Evolutionary conservation across 164 flowering plant species (phyloP).

Genomic region (Magnolia officinalis): DNA sequence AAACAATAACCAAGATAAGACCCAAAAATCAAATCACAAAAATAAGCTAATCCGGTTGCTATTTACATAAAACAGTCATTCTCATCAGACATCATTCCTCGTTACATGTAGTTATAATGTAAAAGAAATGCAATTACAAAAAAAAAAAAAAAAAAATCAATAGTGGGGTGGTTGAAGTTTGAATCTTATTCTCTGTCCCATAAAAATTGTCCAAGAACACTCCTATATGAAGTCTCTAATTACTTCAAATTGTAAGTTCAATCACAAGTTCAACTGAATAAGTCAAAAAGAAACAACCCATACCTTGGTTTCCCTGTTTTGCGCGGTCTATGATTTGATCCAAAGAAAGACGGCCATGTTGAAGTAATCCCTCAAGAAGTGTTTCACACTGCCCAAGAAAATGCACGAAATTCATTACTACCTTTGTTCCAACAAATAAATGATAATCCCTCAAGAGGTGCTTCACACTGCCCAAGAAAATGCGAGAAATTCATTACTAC

Average conservation of each 20-base stretch:
- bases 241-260: background rate
- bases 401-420: background rate
- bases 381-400: slow-evolving; percentile 42
- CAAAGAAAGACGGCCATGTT: slow-evolving; percentile 85
- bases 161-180: background rate
- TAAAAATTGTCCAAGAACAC: background rate
- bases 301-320: slow-evolving; percentile 30
- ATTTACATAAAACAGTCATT: background rate
- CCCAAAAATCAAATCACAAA: background rate
- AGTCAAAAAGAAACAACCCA: slow-evolving; percentile 5
- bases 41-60: too few species aligned
- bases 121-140: background rate
- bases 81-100: background rate
- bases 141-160: too few species aligned
- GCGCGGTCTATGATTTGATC: slow-evolving; percentile 54
- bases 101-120: background rate
- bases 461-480: slow-evolving; percentile 41
- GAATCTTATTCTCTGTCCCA: background rate
- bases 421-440: too few species aligned
- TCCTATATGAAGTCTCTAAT: background rate
- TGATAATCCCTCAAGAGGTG: slow-evolving; percentile 51
- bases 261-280: background rate
- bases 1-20: background rate
- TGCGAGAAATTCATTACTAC: background rate
- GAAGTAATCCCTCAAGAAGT: slow-evolving; percentile 64